A percentile compares a stretch with the other conserved stretches of the same genome.
phyloP scores from a whole-genome alignment of 2,329 filamentous ascomycete species.

The Pseudogymnoascus sp. region DNA sequence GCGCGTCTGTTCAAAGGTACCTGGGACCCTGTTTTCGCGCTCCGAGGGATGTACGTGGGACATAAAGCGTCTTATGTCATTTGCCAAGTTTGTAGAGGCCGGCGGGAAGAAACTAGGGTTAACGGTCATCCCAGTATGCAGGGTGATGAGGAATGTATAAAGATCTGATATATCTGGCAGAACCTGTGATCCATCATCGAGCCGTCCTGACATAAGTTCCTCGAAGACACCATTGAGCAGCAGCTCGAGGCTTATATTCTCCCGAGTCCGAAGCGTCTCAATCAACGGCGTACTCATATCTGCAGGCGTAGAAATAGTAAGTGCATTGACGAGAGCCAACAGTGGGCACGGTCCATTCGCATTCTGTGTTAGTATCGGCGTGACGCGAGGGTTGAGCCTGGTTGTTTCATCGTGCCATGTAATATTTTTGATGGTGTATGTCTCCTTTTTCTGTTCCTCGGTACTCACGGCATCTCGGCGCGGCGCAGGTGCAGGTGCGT shows the following conservation, averaged over 20 bases:
- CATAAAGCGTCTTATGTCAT: slow-evolving; percentile 39
- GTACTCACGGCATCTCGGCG: neutral
- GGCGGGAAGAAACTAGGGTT: slow-evolving; percentile 78
- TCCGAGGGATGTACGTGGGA: slow-evolving; percentile 45
- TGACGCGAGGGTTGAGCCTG: slow-evolving; percentile 58
- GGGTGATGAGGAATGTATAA: slow-evolving; percentile 75
- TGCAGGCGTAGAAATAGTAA: slow-evolving; percentile 72
- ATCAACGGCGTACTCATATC: slow-evolving; percentile 62
- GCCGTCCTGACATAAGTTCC: slow-evolving; percentile 73
- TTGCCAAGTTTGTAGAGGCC: slow-evolving; percentile 25
- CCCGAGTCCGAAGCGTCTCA: slow-evolving; percentile 67
- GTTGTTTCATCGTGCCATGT: slow-evolving; percentile 66
- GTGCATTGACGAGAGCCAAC: slow-evolving; percentile 84
- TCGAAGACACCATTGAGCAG: slow-evolving; percentile 87
- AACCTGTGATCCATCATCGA: slow-evolving; percentile 50
- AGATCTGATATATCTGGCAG: slow-evolving; percentile 84
- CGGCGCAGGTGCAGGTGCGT: slow-evolving; percentile 10
- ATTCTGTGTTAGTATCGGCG: slow-evolving; percentile 86
- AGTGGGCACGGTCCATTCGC: slow-evolving; percentile 90
- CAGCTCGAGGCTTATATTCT: slow-evolving; percentile 80
- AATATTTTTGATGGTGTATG: slow-evolving; percentile 89
- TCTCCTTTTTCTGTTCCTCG: slow-evolving; percentile 45
- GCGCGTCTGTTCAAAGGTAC: slow-evolving; percentile 76
- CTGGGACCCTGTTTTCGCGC: slow-evolving; percentile 45
- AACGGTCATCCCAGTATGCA: slow-evolving; percentile 97